Evolutionary conservation across 1,284 basidiomycete species (phyloP), one percentile per base, ranked within the genome.

Genomic region (Volvariella surrecta): DNA sequence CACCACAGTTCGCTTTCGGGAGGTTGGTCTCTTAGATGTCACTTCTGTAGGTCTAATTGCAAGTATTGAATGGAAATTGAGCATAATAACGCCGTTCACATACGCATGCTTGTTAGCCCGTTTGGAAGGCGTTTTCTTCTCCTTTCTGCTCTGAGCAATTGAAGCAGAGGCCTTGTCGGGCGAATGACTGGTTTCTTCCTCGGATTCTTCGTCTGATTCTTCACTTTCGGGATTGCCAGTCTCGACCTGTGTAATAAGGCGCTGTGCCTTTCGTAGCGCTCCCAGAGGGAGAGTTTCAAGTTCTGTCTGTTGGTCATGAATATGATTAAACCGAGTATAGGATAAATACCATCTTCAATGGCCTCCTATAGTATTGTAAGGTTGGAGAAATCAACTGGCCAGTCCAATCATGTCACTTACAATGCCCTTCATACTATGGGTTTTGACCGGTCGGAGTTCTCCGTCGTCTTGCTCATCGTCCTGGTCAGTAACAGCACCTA

Each of bases 101-200:
- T 62, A 94, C 86, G 94, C 92, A 66, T 96, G 87, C 58, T 98
- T 98, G 59, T 78, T 79, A 2, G 75, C 63, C 37, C 94, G 73
- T 59, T 85, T 87, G 17, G 70, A 58, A 4, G 75, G 67, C 44
- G 72, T 68, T 22, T 6, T 6, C 24, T 28, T 28, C 24, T 28
- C 24, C 24, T 28, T 11, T 11, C 24, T 11, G 6, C 24, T 11
- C 24, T 28, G 24, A 28, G 6, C 11, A 6, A 11, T 11, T 11
- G 24, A 28, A 28, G 24, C 11, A 11, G 24, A 28, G 6, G 24
- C 6, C 24, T 28, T 11, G 24, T 11, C 24, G 11, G 6, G 24
- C 24, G 11, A 28, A 28, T 6, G 6, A 11, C 24, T 28, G 6
- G 24, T 6, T 6, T 28, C 52, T 13, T 44, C 50, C 17, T 60